Base-by-base conservation (phyloP, 2,329 filamentous ascomycete genomes). In the Bipolaris victoriae region DNA sequence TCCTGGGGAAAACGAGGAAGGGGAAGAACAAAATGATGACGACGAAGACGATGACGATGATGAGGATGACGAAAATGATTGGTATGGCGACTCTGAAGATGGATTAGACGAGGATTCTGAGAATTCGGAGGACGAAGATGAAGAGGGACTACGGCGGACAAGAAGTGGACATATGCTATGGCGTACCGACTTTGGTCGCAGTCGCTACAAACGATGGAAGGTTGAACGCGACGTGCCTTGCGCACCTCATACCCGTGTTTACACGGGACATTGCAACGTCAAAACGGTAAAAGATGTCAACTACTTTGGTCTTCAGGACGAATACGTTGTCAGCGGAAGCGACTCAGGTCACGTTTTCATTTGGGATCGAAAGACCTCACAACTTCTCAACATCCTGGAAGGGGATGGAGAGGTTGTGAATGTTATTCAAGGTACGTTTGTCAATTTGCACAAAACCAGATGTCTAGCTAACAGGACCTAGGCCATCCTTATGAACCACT, bases 331-430 rank as follows among this genome's bases (percentile, higher is more conserved):
- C 10, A 87, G 84, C 55, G 87, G 87, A 5, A 87, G 84, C 57
- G 88, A 90, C 65, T 86, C 83, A 49, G 87, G 87, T 0, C 83
- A 89, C 68, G 69, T 90, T 22, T 90, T 90, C 72, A 88, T 90
- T 50, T 89, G 87, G 87, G 86, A 90, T 64, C 82, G 83, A 53
- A 86, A 87, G 65, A 86, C 85, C 4, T 77, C 80, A 16, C 78
- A 85, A 54, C 75, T 90, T 47, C 78, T 89, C 48, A 88, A 88
- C 66, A 86, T 90, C 15, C 78, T 89, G 6, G 83, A 88, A 69
- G 87, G 85, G 1, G 87, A 90, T 68, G 84, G 84, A 22, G 87
- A 90, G 61, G 85, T 88, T n/a, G 87, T 89, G 55, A 90, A 90
- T 65, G 87, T 90, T 15, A 79, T 88, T 13, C 85, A 88, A 80